These are phyloP conservation scores for Phytophthora boehmeriae DNA, from an alignment of 352 stramenopile genomes.

Conservation along the genomic window DNA sequence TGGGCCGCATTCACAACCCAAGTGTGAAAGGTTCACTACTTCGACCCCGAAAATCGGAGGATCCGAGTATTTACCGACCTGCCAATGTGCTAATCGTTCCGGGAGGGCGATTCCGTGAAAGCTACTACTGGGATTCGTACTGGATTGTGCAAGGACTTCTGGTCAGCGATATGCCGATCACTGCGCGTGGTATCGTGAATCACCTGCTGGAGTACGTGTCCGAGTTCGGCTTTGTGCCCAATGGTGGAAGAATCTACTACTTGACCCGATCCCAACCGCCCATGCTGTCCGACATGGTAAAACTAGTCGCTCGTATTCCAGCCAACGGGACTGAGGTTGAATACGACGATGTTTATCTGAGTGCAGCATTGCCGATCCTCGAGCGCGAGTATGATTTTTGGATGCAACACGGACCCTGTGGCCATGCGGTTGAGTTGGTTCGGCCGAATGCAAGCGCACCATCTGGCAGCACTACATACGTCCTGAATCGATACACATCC, in stretches of 20 bases:
- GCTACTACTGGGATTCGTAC: constrained; percentile 94
- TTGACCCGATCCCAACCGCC: constrained; percentile 89
- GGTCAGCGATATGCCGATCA: constrained; percentile 80
- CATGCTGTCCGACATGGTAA: constrained; percentile 90
- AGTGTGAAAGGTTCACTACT: constrained; percentile 66
- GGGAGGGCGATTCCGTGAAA: constrained; percentile 91
- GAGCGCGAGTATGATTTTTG: constrained; percentile 87
- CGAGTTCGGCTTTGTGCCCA: constrained; percentile 90
- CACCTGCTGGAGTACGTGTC: constrained; percentile 89
- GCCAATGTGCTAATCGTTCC: constrained; percentile 86
- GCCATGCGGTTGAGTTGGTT: constrained; percentile 63
- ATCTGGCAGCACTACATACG: constrained; percentile 24
- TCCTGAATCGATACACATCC: constrained; percentile 86
- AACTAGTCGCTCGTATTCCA: constrained; percentile 48
- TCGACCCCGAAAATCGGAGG: constrained; percentile 42
- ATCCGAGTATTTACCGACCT: constrained; percentile 34
- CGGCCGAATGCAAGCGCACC: constrained; percentile 22
- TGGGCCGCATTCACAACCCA: constrained; percentile 62
- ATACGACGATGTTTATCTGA: constrained; percentile 63
- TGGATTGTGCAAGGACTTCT: constrained; percentile 92
- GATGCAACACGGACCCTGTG: constrained; percentile 74
- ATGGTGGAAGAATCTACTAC: constrained; percentile 92
- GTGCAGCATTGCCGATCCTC: constrained; percentile 59
- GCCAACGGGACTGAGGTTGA: constrained; percentile 43
- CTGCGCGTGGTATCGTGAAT: constrained; percentile 78